Conservation (phyloP, 805 yeast genomes). For the Candida tammaniensis region DNA sequence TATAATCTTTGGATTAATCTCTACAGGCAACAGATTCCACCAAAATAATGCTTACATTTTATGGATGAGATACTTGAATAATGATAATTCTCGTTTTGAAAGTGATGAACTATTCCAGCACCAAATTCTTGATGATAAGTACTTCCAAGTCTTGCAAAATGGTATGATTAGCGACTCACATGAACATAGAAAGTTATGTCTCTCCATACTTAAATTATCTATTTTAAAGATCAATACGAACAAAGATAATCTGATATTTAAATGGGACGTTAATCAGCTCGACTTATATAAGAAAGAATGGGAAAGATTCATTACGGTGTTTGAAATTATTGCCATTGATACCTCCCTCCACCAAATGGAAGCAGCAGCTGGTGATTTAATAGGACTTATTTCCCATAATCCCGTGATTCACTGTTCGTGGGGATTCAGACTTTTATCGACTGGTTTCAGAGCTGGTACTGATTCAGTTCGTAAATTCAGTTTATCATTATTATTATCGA, state of each 20-base stretch:
- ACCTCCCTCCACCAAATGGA: constrained; percentile 83
- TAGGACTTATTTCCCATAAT: constrained; percentile 46
- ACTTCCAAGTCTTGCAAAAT: constrained; percentile 57
- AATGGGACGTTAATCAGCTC: constrained; percentile 37
- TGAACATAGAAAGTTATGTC: constrained; percentile 65
- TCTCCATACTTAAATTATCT: constrained; percentile 64
- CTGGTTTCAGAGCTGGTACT: constrained; percentile 73
- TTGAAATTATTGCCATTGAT: constrained; percentile 80
- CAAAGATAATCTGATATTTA: constrained; percentile 33
- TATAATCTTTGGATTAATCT: constrained; percentile 35
- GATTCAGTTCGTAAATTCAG: constrained; percentile 72
- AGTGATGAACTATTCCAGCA: constrained; percentile 22
- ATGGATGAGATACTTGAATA: constrained; percentile 53
- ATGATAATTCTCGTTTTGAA: constrained; percentile 12
- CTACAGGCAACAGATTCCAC: constrained; percentile 20
- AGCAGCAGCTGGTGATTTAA: constrained; percentile 68
- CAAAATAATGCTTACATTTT: constrained; percentile 47
- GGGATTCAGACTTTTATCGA: constrained; percentile 70
- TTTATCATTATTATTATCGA: constrained; percentile 50
- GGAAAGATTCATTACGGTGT: constrained; percentile 70
- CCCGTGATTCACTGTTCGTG: constrained; percentile 63
- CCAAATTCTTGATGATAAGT: constrained; percentile 27
- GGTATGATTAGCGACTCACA: constrained; percentile 57
- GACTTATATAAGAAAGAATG: constrained; percentile 49
- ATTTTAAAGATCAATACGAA: constrained; percentile 44